Base-by-base conservation (phyloP, 2,329 filamentous ascomycete genomes). In the Alternaria conjuncta region DNA sequence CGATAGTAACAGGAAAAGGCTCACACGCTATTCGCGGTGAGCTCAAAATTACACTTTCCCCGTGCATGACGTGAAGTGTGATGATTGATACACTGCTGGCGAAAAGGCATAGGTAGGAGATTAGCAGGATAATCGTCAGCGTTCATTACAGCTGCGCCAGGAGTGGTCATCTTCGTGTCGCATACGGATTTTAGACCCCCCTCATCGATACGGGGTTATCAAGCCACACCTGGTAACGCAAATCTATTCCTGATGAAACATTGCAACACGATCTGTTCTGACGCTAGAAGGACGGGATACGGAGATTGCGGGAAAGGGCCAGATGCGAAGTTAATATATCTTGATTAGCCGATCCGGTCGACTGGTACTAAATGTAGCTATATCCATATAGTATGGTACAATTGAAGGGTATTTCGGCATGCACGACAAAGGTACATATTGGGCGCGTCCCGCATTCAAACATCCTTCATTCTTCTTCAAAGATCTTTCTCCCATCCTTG, bases 341-440 rank as follows among this genome's bases (percentile, higher is more conserved):
- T 9, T 59, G 47, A 55, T 55, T 50, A n/a, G 28, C 55, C 60
- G 56, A 63, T 25, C 56, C 56, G 21, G 63, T 63, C 60, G 56
- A 61, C 47, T 32, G 6, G 26, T 50, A 60, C 50, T 65, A 65
- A 63, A 65, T n/a, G 21, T 45, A 25, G 25, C 26, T 65, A 65
- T 57, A 55, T 53, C 25, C n/a, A 46, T 55, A 54, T 44, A 54
- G 6, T 60, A 63, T 57, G 43, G 46, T 63, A 57, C 56, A 49
- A 28, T 45, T 18, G 47, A 50, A 60, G 43, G 56, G 30, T 60
- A 65, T 60, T 47, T 63, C 12, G 11, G 54, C 41, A 44, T 21
- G 5, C 12, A 23, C 15, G 12, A 21, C 46, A 56, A 20, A 30
- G 5, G 30, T 49, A 50, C 46, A 54, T 41, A 23, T 11, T 21